Percentiles rank a stretch among this genome's conserved stretches.
These are phyloP conservation scores for Diddensiella transvaalensis DNA, from an alignment of 805 yeast genomes.

Conservation along the genomic window DNA sequence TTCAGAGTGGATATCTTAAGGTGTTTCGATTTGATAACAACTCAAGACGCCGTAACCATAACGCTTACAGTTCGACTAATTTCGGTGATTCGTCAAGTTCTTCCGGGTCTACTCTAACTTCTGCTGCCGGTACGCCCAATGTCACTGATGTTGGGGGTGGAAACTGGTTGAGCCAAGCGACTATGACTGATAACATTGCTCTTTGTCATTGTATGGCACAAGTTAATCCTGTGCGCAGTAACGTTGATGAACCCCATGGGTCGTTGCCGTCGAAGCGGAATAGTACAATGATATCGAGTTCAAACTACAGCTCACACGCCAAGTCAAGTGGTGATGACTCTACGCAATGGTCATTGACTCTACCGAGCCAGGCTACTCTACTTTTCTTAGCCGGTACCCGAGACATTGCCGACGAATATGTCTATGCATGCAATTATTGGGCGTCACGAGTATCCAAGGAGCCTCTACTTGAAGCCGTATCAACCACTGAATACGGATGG, in stretches of 20 bases:
- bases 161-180: slow-evolving; percentile 63
- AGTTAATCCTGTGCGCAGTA: slow-evolving; percentile 28
- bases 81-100: not conserved
- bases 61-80: not conserved
- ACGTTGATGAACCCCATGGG: not conserved
- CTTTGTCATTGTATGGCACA: slow-evolving; percentile 42
- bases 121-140: not conserved
- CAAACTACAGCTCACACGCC: slow-evolving; percentile 15
- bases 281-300: slow-evolving; percentile 9
- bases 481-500: slow-evolving; percentile 82
- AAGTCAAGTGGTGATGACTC: slow-evolving; percentile 23
- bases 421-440: slow-evolving; percentile 84
- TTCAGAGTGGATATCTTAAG: slow-evolving; percentile 57
- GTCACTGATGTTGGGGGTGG: slow-evolving; percentile 50
- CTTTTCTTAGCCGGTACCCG: slow-evolving; percentile 62
- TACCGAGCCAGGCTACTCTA: slow-evolving; percentile 45
- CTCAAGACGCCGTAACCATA: not conserved
- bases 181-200: slow-evolving; percentile 50
- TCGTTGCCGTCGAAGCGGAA: not conserved
- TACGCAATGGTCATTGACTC: slow-evolving; percentile 49
- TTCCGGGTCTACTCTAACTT: not conserved
- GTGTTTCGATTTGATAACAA: slow-evolving; percentile 24
- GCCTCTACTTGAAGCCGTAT: slow-evolving; percentile 66
- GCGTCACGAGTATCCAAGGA: slow-evolving; percentile 77
- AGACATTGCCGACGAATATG: slow-evolving; percentile 64